Evolutionary conservation across 2,329 filamentous ascomycete species (phyloP).

Genomic region (Xylariomycetidae sp.): DNA sequence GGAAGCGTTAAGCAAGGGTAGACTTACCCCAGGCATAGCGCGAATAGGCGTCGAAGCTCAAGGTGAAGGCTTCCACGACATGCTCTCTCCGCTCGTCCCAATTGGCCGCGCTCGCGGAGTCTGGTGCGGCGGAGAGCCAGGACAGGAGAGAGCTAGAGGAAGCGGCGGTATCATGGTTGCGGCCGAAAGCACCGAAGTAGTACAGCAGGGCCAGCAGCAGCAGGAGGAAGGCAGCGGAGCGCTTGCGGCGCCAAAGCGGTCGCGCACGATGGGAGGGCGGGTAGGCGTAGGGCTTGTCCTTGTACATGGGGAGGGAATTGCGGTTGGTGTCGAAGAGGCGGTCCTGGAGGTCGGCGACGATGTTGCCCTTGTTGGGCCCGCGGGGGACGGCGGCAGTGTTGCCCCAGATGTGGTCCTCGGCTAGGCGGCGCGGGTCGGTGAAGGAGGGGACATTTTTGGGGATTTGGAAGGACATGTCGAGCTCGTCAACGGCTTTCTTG

Average conservation of each 20-base stretch:
- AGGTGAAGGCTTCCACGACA: conserved; percentile 82
- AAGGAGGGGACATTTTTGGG: conserved; percentile 68
- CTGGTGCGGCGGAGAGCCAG: conserved; percentile 50
- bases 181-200: conserved; percentile 58
- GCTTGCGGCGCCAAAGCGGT: conserved; percentile 58
- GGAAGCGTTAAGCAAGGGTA: background rate
- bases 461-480: conserved; percentile 59
- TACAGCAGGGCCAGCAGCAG: conserved; percentile 57
- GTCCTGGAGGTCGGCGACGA: conserved; percentile 51
- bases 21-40: conserved; percentile 86
- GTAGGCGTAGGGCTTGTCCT: conserved; percentile 90
- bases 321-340: conserved; percentile 59
- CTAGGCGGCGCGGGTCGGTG: conserved; percentile 54
- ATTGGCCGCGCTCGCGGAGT: conserved; percentile 43
- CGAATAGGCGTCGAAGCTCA: conserved; percentile 91
- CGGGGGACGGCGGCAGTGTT: conserved; percentile 40
- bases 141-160: conserved; percentile 49
- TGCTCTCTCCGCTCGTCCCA: conserved; percentile 74
- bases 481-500: conserved; percentile 28
- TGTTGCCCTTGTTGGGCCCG: conserved; percentile 25
- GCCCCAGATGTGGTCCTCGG: conserved; percentile 63
- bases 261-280: conserved; percentile 52
- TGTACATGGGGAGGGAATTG: conserved; percentile 82
- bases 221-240: conserved; percentile 47
- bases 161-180: conserved; percentile 26